Evolutionary conservation across 2,329 filamentous ascomycete genomes (phyloP).

Genomic region (Diplodia sapinea): DNA sequence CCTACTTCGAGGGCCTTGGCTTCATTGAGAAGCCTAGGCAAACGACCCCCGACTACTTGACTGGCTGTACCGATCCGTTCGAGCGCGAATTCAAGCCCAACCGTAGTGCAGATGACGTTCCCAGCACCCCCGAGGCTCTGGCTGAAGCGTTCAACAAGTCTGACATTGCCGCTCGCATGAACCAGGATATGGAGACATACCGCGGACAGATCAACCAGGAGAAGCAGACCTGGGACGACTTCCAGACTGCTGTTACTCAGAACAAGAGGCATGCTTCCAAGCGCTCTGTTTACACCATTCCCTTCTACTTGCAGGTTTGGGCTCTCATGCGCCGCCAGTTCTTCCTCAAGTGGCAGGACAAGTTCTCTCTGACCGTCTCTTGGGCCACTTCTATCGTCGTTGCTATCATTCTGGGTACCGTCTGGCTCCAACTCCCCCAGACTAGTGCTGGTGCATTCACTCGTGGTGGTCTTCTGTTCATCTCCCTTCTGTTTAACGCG

Average conservation of each 20-base stretch:
- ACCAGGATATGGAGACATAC: slow-evolving; percentile 72
- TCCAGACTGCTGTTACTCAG: slow-evolving; percentile 75
- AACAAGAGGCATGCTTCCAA: slow-evolving; percentile 76
- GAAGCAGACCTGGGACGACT: slow-evolving; percentile 74
- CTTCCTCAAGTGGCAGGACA: slow-evolving; percentile 84
- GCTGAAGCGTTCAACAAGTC: slow-evolving; percentile 74
- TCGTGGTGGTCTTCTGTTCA: slow-evolving; percentile 80
- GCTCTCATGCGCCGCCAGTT: slow-evolving; percentile 84
- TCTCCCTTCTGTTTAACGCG: slow-evolving; percentile 82
- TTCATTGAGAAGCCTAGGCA: slow-evolving; percentile 77
- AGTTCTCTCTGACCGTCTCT: slow-evolving; percentile 74
- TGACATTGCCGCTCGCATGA: slow-evolving; percentile 60
- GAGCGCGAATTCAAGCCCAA: slow-evolving; percentile 78
- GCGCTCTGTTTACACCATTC: slow-evolving; percentile 80
- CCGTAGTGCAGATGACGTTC: slow-evolving; percentile 68
- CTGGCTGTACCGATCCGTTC: slow-evolving; percentile 82
- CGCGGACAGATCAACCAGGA: slow-evolving; percentile 68
- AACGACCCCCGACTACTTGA: slow-evolving; percentile 82
- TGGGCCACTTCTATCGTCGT: slow-evolving; percentile 75
- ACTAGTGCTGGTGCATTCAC: slow-evolving; percentile 74
- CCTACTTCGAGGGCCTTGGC: slow-evolving; percentile 78
- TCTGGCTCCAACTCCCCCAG: slow-evolving; percentile 73
- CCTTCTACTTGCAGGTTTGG: slow-evolving; percentile 83
- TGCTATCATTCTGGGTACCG: slow-evolving; percentile 78
- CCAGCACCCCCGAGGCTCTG: slow-evolving; percentile 70